Evolutionary conservation across 1,284 basidiomycete species (phyloP).

Genomic region (Ceratobasidium sp.): DNA sequence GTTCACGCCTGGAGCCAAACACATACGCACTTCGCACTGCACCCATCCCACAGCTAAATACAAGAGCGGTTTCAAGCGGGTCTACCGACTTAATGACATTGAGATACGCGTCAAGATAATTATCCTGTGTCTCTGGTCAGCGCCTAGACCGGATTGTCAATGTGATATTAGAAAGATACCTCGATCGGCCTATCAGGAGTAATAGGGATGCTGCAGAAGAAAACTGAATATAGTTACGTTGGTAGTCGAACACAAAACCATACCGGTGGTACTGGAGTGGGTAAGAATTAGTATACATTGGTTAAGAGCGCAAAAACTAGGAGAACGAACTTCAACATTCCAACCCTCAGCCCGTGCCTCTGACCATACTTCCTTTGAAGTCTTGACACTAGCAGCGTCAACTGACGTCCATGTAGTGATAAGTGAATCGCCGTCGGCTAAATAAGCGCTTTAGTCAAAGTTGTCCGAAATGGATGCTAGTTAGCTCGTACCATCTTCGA

Average conservation of each 20-base stretch:
- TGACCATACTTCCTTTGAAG: slow-evolving; percentile 89
- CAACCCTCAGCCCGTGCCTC: slow-evolving; percentile 85
- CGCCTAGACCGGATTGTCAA: not conserved
- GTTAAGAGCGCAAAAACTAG: too few species aligned
- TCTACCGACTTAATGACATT: slow-evolving; percentile 85
- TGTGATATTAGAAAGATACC: slow-evolving; percentile 56
- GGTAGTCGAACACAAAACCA: slow-evolving; percentile 45
- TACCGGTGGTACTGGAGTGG: slow-evolving; percentile 73
- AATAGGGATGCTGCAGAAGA: slow-evolving; percentile 83
- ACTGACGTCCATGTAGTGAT: slow-evolving; percentile 96
- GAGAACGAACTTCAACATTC: slow-evolving; percentile 80
- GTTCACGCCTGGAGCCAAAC: not conserved
- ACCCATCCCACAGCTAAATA: slow-evolving; percentile 98
- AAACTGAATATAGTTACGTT: not conserved
- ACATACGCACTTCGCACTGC: slow-evolving; percentile 77
- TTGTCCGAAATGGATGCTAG: not conserved
- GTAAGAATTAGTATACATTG: slow-evolving; percentile 3
- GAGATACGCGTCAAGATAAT: slow-evolving; percentile 94
- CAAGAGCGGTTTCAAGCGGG: slow-evolving; percentile 83
- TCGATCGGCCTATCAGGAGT: slow-evolving; percentile 91
- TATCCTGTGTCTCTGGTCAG: slow-evolving; percentile 68
- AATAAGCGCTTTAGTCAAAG: slow-evolving; percentile 38
- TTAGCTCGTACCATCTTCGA: slow-evolving; percentile 76
- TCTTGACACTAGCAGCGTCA: slow-evolving; percentile 86
- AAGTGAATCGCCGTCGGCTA: slow-evolving; percentile 83